Conservation (phyloP, 495 filamentous ascomycete species). For the Stereocaulon alpinum region DNA sequence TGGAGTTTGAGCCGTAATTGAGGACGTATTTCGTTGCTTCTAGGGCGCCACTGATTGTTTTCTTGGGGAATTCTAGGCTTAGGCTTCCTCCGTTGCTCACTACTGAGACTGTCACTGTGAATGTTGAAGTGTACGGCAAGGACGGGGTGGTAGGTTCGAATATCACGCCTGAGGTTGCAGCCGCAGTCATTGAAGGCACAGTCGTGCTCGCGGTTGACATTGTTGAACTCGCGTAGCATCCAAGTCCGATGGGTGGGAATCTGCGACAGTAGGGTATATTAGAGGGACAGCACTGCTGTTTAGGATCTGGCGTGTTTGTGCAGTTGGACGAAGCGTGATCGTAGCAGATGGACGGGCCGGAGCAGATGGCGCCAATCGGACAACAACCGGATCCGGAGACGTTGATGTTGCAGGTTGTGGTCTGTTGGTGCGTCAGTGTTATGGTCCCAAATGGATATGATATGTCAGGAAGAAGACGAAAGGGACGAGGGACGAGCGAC, state of each 20-base stretch:
- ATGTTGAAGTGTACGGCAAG: background rate
- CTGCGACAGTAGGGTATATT: constrained; percentile 11
- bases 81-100: background rate
- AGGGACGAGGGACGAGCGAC: background rate
- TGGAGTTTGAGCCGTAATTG: background rate
- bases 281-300: constrained; percentile 14
- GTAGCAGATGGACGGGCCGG: constrained; percentile 8
- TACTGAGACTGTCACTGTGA: background rate
- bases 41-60: background rate
- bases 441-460: background rate
- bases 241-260: background rate
- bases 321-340: constrained; percentile 16
- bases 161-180: background rate
- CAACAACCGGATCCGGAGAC: constrained; percentile 15
- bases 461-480: background rate
- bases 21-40: background rate
- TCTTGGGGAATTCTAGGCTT: background rate
- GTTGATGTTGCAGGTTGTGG: constrained; percentile 4
- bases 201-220: background rate
- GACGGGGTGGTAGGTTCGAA: background rate
- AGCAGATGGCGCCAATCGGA: constrained; percentile 11
- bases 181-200: background rate
- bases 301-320: background rate
- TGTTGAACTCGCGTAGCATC: constrained; percentile 12
- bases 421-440: background rate